phyloP scores from a whole-genome alignment of 2,329 filamentous ascomycete species.

The Cadophora luteo-olivacea region DNA sequence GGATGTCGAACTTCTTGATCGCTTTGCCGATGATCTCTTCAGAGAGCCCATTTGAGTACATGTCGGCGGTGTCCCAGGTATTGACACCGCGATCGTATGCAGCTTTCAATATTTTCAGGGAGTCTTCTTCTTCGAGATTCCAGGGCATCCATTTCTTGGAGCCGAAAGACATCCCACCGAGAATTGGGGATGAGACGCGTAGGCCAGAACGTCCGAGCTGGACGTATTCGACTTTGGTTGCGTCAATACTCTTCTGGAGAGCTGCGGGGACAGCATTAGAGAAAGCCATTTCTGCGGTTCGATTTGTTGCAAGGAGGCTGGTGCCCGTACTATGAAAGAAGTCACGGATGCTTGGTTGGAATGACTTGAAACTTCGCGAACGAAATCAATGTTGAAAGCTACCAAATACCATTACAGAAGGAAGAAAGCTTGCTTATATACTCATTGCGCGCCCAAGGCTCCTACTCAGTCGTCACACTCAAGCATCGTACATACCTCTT shows the following conservation, averaged over 20 bases:
- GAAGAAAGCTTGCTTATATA: too few relatives aligned
- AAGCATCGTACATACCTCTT: not conserved
- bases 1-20: conserved; percentile 63
- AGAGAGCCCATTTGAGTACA: conserved; percentile 62
- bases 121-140: conserved; percentile 63
- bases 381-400: too few relatives aligned
- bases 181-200: conserved; percentile 66
- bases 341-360: not conserved
- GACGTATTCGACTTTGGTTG: conserved; percentile 55
- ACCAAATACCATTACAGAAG: too few relatives aligned
- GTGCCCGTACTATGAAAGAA: not conserved
- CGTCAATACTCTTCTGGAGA: conserved; percentile 44
- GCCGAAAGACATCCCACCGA: conserved; percentile 71
- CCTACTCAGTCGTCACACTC: too few relatives aligned
- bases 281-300: not conserved
- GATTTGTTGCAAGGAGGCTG: not conserved
- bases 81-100: conserved; percentile 69
- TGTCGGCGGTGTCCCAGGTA: conserved; percentile 61
- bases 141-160: conserved; percentile 57
- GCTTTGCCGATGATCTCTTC: conserved; percentile 63
- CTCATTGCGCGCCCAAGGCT: too few relatives aligned
- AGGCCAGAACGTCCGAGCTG: conserved; percentile 67
- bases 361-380: not conserved
- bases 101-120: conserved; percentile 65
- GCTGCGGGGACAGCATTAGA: not conserved